phyloP scores from a whole-genome alignment of 805 yeast species.

The Kodamaea kaohsiungensis region DNA sequence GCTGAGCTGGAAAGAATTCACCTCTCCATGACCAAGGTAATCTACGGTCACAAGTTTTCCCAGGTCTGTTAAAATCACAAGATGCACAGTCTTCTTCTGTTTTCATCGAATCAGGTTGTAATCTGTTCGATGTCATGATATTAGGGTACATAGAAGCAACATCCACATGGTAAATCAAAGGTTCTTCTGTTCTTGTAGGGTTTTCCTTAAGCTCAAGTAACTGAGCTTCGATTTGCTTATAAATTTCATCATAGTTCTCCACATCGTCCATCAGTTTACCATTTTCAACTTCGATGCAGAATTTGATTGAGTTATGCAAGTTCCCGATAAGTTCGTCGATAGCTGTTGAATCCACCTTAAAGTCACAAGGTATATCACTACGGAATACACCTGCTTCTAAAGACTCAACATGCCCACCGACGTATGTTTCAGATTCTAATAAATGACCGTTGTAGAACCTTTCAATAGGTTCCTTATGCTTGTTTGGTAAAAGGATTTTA shows the following conservation, averaged over 20 bases:
- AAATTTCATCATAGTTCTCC: constrained; percentile 75
- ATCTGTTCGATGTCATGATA: constrained; percentile 94
- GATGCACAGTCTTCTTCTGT: constrained; percentile 94
- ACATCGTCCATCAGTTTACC: constrained; percentile 73
- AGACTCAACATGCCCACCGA: constrained; percentile 98
- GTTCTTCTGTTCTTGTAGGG: constrained; percentile 72
- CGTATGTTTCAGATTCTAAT: constrained; percentile 93
- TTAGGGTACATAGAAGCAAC: constrained; percentile 99
- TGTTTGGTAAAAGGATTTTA: constrained; percentile 82
- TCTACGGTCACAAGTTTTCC: constrained; percentile 87
- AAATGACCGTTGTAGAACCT: constrained; percentile 93
- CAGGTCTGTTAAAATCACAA: constrained; percentile 96
- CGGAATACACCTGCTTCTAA: constrained; percentile 97
- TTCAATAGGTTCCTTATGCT: constrained; percentile 92
- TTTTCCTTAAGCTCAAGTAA: constrained; percentile 59
- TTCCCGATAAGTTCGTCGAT: constrained; percentile 77
- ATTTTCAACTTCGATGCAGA: constrained; percentile 82
- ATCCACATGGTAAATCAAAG: constrained; percentile 94
- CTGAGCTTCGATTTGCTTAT: constrained; percentile 52
- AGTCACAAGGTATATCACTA: constrained; percentile 76
- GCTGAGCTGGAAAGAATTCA: constrained; percentile 87
- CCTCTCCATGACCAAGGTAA: constrained; percentile 99
- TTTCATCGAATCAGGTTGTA: constrained; percentile 98
- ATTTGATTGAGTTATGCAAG: constrained; percentile 73
- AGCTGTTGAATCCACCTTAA: constrained; percentile 78